Conservation (phyloP, 2,329 filamentous ascomycete species). For the Exophiala sp. region DNA sequence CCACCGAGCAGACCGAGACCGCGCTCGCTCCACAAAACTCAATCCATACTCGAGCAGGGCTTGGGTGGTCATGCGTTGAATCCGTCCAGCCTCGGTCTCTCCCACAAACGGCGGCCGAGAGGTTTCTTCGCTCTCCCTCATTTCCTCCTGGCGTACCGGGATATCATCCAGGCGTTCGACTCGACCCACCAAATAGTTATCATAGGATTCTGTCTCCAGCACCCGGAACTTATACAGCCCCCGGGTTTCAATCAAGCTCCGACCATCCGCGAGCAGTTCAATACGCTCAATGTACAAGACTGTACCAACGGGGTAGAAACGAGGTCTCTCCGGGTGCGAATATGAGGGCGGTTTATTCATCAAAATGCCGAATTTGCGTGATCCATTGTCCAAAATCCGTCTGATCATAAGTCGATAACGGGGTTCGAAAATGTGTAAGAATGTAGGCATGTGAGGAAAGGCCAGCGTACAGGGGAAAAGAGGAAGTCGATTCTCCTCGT, state of each 20-base stretch:
- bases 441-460: conserved; percentile 77
- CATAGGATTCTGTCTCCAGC: conserved; percentile 55
- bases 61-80: conserved; percentile 61
- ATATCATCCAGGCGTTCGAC: conserved; percentile 76
- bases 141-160: conserved; percentile 72
- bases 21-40: conserved; percentile 65
- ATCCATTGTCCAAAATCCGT: conserved; percentile 62
- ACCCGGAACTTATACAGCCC: conserved; percentile 74
- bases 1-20: conserved; percentile 65
- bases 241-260: conserved; percentile 71
- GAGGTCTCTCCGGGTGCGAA: conserved; percentile 40
- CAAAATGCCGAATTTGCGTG: conserved; percentile 79
- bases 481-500: conserved; percentile 57
- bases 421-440: conserved; percentile 88
- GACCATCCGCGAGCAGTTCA: conserved; percentile 69
- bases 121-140: conserved; percentile 64
- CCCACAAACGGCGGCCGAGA: conserved; percentile 34
- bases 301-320: conserved; percentile 71
- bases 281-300: conserved; percentile 68
- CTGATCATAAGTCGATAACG: conserved; percentile 85
- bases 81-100: conserved; percentile 31
- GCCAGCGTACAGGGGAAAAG: conserved; percentile 78
- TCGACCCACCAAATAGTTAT: conserved; percentile 73
- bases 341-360: conserved; percentile 56
- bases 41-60: conserved; percentile 60